These are phyloP conservation scores for Adansonia grandidieri DNA, from an alignment of 441 rosid genomes.

Conservation along the genomic window DNA sequence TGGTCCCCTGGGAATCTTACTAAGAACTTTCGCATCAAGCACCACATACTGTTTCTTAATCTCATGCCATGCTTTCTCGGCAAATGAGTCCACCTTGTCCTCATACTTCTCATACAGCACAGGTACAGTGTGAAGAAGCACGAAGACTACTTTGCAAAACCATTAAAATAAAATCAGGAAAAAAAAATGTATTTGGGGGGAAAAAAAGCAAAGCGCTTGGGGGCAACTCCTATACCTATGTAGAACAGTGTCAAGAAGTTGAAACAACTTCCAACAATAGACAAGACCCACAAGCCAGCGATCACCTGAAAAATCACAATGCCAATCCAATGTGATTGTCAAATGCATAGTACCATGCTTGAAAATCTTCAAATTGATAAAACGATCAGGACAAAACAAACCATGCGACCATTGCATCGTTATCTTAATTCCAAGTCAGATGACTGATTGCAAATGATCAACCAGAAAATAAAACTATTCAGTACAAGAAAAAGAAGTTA, in stretches of 20 bases:
- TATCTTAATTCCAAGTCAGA: neutral
- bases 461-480: neutral
- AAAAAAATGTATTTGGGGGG: neutral
- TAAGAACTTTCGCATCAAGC: slow-evolving; percentile 78
- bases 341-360: neutral
- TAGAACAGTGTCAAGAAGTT: slow-evolving; percentile 80
- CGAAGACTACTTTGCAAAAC: slow-evolving; percentile 58
- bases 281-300: slow-evolving; percentile 77
- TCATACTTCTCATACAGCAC: slow-evolving; percentile 85
- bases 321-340: neutral
- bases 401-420: slow-evolving; percentile 2
- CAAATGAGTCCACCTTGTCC: slow-evolving; percentile 71
- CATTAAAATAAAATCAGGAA: slow-evolving; percentile 2
- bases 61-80: slow-evolving; percentile 71
- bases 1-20: slow-evolving; percentile 80
- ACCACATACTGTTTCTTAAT: slow-evolving; percentile 78
- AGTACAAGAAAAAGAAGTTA: neutral
- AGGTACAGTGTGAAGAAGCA: slow-evolving; percentile 76
- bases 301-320: slow-evolving; percentile 52
- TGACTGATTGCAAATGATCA: slow-evolving; percentile 1
- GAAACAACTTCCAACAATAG: slow-evolving; percentile 71
- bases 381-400: neutral
- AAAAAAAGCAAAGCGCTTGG: neutral
- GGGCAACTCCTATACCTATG: slow-evolving; percentile 50
- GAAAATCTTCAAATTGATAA: neutral